Conservation (phyloP, 306 rosid genomes). For the Cicer yamashitae region DNA sequence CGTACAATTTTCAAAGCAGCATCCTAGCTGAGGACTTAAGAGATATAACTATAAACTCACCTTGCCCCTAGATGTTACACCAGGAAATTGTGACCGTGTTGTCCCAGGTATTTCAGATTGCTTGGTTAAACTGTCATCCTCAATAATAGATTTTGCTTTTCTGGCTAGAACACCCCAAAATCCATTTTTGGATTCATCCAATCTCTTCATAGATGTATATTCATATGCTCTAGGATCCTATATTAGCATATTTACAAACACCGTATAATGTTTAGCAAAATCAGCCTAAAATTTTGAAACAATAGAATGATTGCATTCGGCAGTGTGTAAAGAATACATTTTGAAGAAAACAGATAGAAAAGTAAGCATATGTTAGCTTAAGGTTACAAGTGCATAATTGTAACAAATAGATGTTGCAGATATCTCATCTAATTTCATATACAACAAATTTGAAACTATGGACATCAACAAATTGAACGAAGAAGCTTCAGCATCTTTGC, state of each 20-base stretch:
- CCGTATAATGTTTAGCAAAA: conserved; percentile 17
- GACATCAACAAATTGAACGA: conserved; percentile 15
- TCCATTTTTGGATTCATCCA: conserved; percentile 83
- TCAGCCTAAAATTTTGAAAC: conserved; percentile 24
- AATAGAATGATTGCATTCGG: conserved; percentile 3
- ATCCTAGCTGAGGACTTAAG: conserved; percentile 26
- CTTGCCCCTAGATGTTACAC: conserved; percentile 61
- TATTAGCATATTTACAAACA: conserved; percentile 47
- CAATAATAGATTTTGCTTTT: conserved; percentile 88
- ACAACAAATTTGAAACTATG: conserved; percentile 23
- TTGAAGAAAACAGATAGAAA: conserved; percentile 16
- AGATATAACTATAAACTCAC: conserved; percentile 56
- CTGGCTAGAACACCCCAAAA: conserved; percentile 93
- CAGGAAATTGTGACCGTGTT: conserved; percentile 52
- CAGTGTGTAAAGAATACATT: not conserved
- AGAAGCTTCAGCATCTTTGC: conserved; percentile 3
- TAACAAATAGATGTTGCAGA: conserved; percentile 32
- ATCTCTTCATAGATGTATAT: conserved; percentile 75
- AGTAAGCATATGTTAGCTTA: conserved; percentile 9
- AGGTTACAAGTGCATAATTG: conserved; percentile 8
- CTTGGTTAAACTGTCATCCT: conserved; percentile 64
- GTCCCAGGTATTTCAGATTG: conserved; percentile 55
- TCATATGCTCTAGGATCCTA: conserved; percentile 68
- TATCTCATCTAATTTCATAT: conserved; percentile 7
- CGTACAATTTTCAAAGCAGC: conserved; percentile 23